Percentiles rank a stretch among this genome's conserved stretches.
Conservation (phyloP, 768 basidiomycete genomes). For the Suillus subaureus region DNA sequence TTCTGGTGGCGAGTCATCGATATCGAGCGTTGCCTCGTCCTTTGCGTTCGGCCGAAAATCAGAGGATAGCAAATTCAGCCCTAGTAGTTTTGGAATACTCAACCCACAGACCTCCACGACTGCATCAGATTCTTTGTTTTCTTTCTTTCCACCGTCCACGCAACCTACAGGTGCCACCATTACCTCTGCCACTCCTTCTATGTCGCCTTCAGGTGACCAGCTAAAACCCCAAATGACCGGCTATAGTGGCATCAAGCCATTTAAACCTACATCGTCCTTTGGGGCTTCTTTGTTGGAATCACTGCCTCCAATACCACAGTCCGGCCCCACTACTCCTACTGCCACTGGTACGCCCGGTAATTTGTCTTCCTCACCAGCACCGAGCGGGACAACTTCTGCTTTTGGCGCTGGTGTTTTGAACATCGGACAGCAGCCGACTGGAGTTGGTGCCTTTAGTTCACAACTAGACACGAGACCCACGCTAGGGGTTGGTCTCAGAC, state of each 20-base stretch:
- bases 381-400: constrained; percentile 19
- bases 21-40: constrained; percentile 73
- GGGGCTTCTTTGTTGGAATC: constrained; percentile 74
- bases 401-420: constrained; percentile 12
- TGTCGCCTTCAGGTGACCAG: constrained; percentile 20
- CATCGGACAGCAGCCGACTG: constrained; percentile 21
- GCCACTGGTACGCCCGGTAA: constrained; percentile 15
- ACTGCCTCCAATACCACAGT: constrained; percentile 73
- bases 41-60: constrained; percentile 52
- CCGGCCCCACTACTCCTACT: constrained; percentile 51
- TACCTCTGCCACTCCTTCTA: constrained; percentile 35
- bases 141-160: constrained; percentile 41
- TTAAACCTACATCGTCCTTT: constrained; percentile 82
- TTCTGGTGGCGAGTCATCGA: constrained; percentile 44
- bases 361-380: constrained; percentile 25
- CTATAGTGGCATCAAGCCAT: constrained; percentile 69
- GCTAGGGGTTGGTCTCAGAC: constrained; percentile 52
- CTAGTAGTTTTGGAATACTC: constrained; percentile 21
- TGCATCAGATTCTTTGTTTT: constrained; percentile 50
- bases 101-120: constrained; percentile 38
- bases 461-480: constrained; percentile 37
- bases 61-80: constrained; percentile 22
- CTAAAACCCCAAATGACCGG: constrained; percentile 52
- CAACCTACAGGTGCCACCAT: constrained; percentile 53
- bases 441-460: constrained; percentile 32